Conservation (phyloP, 2,329 filamentous ascomycete species). For the Xenosphaeropsis pyriputrescens region DNA sequence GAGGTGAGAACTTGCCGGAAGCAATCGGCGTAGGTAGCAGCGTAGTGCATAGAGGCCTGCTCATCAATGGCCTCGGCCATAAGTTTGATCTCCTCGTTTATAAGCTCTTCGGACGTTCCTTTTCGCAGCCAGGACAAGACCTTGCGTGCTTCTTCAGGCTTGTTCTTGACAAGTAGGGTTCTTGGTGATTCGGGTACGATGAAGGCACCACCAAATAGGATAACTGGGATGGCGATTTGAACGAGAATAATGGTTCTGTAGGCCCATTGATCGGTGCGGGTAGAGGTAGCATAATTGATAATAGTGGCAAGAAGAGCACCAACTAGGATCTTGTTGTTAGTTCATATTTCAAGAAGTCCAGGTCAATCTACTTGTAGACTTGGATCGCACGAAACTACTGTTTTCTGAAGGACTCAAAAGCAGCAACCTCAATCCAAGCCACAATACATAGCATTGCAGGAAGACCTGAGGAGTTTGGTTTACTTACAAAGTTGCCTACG, state of each 20-base stretch:
- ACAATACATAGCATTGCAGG: too few species aligned
- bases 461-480: too few species aligned
- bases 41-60: background rate
- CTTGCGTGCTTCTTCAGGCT: background rate
- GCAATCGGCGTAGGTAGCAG: background rate
- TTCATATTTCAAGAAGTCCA: too few species aligned
- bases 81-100: conserved; percentile 1
- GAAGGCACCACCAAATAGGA: conserved; percentile 21
- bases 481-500: too few species aligned
- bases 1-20: background rate
- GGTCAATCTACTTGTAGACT: too few species aligned
- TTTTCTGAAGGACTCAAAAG: too few species aligned
- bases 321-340: conserved; percentile 1
- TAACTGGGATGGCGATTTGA: conserved; percentile 18
- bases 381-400: too few species aligned
- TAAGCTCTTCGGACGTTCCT: background rate
- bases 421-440: too few species aligned
- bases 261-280: conserved; percentile 6
- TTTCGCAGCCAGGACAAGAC: conserved; percentile 1
- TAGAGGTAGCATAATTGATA: conserved; percentile 5
- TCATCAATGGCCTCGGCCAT: background rate
- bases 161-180: background rate
- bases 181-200: background rate
- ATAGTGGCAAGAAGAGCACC: conserved; percentile 6
- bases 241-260: conserved; percentile 7